A percentile compares a stretch with the other conserved stretches of the same genome.
Evolutionary conservation across 352 stramenopile genomes (phyloP).

Genomic region (Globisporangium splendens): DNA sequence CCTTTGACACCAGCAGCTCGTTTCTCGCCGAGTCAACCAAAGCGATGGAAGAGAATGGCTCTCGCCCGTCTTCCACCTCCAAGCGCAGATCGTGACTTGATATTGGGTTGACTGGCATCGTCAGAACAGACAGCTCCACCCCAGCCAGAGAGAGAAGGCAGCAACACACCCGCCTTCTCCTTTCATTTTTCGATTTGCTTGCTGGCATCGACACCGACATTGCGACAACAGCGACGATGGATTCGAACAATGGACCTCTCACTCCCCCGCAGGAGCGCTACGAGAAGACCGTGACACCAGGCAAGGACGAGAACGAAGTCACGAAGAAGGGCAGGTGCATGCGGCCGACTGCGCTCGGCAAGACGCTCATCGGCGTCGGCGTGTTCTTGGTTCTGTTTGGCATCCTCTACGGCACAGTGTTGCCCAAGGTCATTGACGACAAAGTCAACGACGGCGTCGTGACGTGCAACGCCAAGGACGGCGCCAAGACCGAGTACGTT

Average conservation of each 20-base stretch:
- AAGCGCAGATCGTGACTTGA: too few species aligned
- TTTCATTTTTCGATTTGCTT: too few species aligned
- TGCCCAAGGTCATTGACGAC: slow-evolving; percentile 35
- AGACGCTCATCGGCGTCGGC: slow-evolving; percentile 29
- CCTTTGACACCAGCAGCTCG: too few species aligned
- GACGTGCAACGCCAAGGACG: slow-evolving; percentile 27
- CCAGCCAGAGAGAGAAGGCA: too few species aligned
- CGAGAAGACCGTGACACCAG: not conserved
- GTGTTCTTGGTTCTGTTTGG: slow-evolving; percentile 30
- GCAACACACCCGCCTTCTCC: too few species aligned
- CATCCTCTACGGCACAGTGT: slow-evolving; percentile 35
- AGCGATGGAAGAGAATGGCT: too few species aligned
- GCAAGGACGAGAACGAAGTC: slow-evolving; percentile 13
- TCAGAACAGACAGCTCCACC: too few species aligned
- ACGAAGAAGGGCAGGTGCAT: slow-evolving; percentile 24
- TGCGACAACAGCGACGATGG: not conserved
- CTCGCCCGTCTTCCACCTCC: too few species aligned
- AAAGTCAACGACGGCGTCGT: slow-evolving; percentile 36
- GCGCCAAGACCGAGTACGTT: slow-evolving; percentile 30
- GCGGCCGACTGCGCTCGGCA: slow-evolving; percentile 20
- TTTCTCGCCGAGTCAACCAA: too few species aligned
- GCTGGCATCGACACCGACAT: not conserved
- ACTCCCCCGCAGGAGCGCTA: not conserved
- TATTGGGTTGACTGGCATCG: too few species aligned
- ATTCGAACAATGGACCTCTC: not conserved